A percentile compares a stretch with the other conserved stretches of the same genome.
phyloP scores from a whole-genome alignment of 1,284 basidiomycete genomes.

The Irpex lacteus region DNA sequence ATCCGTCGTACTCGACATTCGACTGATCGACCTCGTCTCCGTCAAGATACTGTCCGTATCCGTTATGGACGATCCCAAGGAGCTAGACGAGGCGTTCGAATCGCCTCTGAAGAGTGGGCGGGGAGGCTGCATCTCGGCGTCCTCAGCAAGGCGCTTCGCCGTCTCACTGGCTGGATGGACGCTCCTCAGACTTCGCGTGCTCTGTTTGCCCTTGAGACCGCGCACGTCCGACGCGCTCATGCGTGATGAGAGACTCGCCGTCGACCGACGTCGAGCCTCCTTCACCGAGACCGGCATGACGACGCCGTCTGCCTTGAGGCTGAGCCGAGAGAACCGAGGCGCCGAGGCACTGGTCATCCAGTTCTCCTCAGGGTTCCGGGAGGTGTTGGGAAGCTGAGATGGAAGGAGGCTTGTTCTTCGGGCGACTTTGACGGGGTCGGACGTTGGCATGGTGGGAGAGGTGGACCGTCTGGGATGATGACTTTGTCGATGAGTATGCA shows the following conservation, averaged over 20 bases:
- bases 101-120: slow-evolving; percentile 6
- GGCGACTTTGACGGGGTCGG: neutral
- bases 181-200: slow-evolving; percentile 4
- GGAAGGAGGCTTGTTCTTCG: neutral
- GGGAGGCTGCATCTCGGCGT: slow-evolving; percentile 3
- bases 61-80: neutral
- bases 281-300: slow-evolving; percentile 43
- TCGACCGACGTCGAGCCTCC: slow-evolving; percentile 15
- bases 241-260: slow-evolving; percentile 5
- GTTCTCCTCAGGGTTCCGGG: slow-evolving; percentile 26
- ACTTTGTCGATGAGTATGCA: neutral
- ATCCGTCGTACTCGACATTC: slow-evolving; percentile 4
- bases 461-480: neutral
- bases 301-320: slow-evolving; percentile 36
- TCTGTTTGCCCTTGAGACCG: slow-evolving; percentile 1
- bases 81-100: slow-evolving; percentile 1
- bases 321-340: slow-evolving; percentile 43
- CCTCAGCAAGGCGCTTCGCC: neutral
- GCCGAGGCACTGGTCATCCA: slow-evolving; percentile 41
- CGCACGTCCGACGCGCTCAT: neutral
- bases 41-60: slow-evolving; percentile 2
- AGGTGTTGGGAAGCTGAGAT: slow-evolving; percentile 15
- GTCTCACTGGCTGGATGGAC: slow-evolving; percentile 2
- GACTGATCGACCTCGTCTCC: slow-evolving; percentile 1
- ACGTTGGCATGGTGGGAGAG: neutral